These are phyloP conservation scores for Hyphopichia buzzinii DNA, from an alignment of 1,139 yeast genomes.

Conservation along the genomic window DNA sequence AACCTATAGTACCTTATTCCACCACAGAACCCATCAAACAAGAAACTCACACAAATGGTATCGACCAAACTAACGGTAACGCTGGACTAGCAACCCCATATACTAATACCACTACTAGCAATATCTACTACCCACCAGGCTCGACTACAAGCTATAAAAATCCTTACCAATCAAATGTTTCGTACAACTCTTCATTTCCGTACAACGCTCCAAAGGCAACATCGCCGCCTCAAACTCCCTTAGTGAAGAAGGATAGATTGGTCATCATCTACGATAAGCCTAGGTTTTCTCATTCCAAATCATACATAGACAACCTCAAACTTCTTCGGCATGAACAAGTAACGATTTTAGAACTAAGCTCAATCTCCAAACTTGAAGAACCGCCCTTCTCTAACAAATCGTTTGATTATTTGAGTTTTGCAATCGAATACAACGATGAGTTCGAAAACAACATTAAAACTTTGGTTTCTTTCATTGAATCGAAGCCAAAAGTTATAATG, in stretches of 20 bases:
- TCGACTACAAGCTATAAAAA: neutral
- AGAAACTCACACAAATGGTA: too few species aligned
- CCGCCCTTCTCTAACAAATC: neutral
- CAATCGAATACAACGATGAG: conserved; percentile 33
- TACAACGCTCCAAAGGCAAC: neutral
- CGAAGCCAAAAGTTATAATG: conserved; percentile 16
- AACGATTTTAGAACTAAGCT: conserved; percentile 19
- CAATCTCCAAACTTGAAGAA: conserved; percentile 2
- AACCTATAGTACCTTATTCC: too few species aligned
- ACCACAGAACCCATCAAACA: too few species aligned
- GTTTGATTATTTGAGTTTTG: conserved; percentile 31
- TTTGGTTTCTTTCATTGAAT: conserved; percentile 21
- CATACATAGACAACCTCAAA: conserved; percentile 25
- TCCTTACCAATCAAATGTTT: neutral
- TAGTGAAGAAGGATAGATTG: conserved; percentile 19
- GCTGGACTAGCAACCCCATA: too few species aligned
- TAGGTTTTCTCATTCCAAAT: conserved; percentile 26
- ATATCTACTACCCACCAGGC: neutral
- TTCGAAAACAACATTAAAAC: conserved; percentile 23
- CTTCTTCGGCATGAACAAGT: conserved; percentile 18
- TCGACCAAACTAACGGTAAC: too few species aligned
- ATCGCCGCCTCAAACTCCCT: neutral
- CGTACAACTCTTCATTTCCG: neutral
- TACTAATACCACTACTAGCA: too few species aligned
- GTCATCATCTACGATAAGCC: conserved; percentile 34